These are phyloP conservation scores for Thecamonas trahens DNA, from an alignment of 78 protist genomes.

Conservation along the genomic window DNA sequence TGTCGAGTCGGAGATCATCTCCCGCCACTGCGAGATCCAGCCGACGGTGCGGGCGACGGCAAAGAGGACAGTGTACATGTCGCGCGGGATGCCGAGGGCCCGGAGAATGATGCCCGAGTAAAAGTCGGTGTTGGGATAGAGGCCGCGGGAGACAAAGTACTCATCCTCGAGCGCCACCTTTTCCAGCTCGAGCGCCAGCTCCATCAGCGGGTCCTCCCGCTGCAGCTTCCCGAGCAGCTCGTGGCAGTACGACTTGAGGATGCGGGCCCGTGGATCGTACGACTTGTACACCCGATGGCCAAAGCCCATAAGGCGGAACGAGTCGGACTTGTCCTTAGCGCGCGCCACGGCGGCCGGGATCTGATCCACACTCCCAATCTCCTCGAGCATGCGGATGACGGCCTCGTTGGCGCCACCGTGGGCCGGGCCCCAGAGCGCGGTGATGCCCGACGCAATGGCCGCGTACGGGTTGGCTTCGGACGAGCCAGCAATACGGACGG, in stretches of 20 bases:
- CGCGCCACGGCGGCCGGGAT: slow-evolving; percentile 29
- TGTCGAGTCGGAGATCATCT: slow-evolving; percentile 14
- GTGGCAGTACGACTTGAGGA: slow-evolving; percentile 24
- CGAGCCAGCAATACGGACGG: slow-evolving; percentile 52
- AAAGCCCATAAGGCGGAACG: slow-evolving; percentile 60
- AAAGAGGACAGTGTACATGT: slow-evolving; percentile 47
- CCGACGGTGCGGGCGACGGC: slow-evolving; percentile 50
- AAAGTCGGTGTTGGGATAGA: slow-evolving; percentile 76
- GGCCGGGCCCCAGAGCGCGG: slow-evolving; percentile 74
- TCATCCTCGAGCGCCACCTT: slow-evolving; percentile 43
- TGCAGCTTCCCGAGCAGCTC: slow-evolving; percentile 22
- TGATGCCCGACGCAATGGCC: slow-evolving; percentile 44
- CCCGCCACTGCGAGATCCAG: slow-evolving; percentile 48
- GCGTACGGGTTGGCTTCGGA: slow-evolving; percentile 53
- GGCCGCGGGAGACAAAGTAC: slow-evolving; percentile 57
- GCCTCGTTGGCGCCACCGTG: slow-evolving; percentile 78
- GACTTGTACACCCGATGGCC: slow-evolving; percentile 76
- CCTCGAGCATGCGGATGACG: slow-evolving; percentile 59
- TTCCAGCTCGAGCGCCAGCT: slow-evolving; percentile 58
- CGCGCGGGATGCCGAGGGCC: slow-evolving; percentile 35
- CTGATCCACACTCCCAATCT: slow-evolving; percentile 57
- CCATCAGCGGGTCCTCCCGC: slow-evolving; percentile 40
- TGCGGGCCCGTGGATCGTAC: slow-evolving; percentile 74
- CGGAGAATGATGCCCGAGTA: slow-evolving; percentile 36
- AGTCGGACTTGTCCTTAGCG: slow-evolving; percentile 45